Conservation (phyloP, 371 early-diverging fungal species). For the Basidiobolus heterosporus region DNA sequence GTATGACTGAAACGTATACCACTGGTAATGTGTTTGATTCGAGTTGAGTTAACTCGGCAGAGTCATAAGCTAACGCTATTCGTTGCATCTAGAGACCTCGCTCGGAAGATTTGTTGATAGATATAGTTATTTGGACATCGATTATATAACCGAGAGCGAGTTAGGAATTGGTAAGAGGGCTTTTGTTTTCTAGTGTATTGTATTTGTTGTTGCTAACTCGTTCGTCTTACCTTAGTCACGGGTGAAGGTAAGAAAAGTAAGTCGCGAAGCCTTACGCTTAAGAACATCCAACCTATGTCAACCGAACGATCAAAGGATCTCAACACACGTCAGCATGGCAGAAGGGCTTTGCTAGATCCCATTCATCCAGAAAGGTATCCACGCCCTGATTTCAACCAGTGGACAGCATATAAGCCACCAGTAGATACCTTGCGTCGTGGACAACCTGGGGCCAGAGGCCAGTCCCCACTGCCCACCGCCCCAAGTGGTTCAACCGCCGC, state of each 20-base stretch:
- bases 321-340: slow-evolving; percentile 7
- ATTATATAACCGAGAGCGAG: slow-evolving; percentile 31
- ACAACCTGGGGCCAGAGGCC: background rate
- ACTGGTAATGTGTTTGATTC: background rate
- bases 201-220: no score
- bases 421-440: slow-evolving; percentile 18
- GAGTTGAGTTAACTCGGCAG: background rate
- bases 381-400: slow-evolving; percentile 61
- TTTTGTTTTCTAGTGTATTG: no score
- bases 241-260: no score
- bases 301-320: background rate
- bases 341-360: slow-evolving; percentile 29
- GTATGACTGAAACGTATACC: slow-evolving; percentile 54
- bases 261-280: no score
- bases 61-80: no score
- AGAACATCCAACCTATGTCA: no score
- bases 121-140: slow-evolving; percentile 45
- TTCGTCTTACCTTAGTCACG: no score
- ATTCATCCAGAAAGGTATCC: slow-evolving; percentile 54
- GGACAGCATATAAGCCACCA: slow-evolving; percentile 44
- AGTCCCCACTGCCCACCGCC: background rate
- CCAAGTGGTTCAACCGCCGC: background rate
- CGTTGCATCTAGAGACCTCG: slow-evolving; percentile 15
- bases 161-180: slow-evolving; percentile 28
- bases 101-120: slow-evolving; percentile 37